These are phyloP conservation scores for Paecilomyces formosus DNA, from an alignment of 2,329 filamentous ascomycete species.

Conservation along the genomic window DNA sequence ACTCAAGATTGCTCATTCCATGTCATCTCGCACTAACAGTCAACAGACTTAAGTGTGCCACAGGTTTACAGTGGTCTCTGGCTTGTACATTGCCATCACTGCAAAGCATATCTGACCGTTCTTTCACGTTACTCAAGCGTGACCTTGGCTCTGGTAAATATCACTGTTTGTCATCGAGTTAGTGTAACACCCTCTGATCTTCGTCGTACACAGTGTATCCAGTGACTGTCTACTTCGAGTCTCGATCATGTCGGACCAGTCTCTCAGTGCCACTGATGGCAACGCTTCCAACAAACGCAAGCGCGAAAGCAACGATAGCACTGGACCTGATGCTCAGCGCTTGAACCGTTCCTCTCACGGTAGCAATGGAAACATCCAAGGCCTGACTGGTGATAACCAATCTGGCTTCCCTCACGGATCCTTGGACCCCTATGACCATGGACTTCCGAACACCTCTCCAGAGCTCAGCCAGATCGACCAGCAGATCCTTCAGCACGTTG, in stretches of 20 bases:
- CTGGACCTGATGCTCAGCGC: slow-evolving; percentile 33
- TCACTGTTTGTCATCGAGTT: neutral
- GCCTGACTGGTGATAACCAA: slow-evolving; percentile 18
- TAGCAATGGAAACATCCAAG: slow-evolving; percentile 31
- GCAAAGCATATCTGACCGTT: neutral
- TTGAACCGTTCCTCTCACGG: slow-evolving; percentile 33
- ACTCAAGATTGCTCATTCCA: neutral
- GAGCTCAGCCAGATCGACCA: slow-evolving; percentile 37
- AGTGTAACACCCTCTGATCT: neutral
- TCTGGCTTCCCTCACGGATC: slow-evolving; percentile 26
- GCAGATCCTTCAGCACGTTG: slow-evolving; percentile 42
- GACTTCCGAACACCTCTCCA: slow-evolving; percentile 26
- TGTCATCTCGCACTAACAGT: neutral
- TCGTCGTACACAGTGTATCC: neutral
- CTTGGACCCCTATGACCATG: slow-evolving; percentile 31
- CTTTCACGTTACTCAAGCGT: neutral
- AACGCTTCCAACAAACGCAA: slow-evolving; percentile 30
- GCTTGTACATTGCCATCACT: neutral
- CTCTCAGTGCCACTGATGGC: slow-evolving; percentile 27
- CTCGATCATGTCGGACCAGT: slow-evolving; percentile 30
- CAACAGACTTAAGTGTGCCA: neutral
- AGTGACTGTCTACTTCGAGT: neutral
- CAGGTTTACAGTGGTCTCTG: neutral
- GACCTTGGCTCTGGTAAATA: neutral
- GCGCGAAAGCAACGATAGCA: slow-evolving; percentile 31